Evolutionary conservation across 257 asterid species (phyloP), one percentile per base, ranked within the genome.

Genomic region (Galeopsis tetrahit): DNA sequence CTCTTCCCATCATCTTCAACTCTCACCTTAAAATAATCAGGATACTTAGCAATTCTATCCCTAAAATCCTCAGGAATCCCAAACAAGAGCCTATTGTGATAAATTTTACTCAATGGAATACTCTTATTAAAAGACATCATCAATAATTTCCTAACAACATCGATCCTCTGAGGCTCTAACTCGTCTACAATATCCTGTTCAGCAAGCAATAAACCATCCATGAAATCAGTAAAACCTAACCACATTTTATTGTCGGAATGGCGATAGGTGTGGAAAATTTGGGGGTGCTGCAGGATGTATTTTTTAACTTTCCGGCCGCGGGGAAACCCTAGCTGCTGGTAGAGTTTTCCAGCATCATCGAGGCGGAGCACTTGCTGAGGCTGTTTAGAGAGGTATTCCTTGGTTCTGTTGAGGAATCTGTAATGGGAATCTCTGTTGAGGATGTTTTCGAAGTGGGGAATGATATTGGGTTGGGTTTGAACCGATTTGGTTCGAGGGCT

Each of bases 61-160:
- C 99, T 80, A 63, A 95, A 85, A 87, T 92, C 90, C 64, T 87
- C 97, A 0, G 95, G 86, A 21, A 95, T 84, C 9, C 99, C 99
- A 62, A 94, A 90, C 64, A 95, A 63, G 53, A 81, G 81, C 77
- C 98, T 73, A 57, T 87, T 87, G 77, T 92, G 99, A 72, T 92
- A 85, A 48, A 95, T 85, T 68, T 83, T 95, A 64, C 98, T 92
- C 73, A 95, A 57, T 1, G 89, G 85, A 21, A 95, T 90, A 53
- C 91, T 78, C 67, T 86, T 86, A 66, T 86, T 70, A 7, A 75
- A 82, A 0, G 96, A 88, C 93, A 94, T 91, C 97, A 94, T 94
- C 65, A 94, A 65, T 63, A 94, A 77, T 61, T 91, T 94, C 69
- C 95, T 77, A 17, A 94, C 92, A 7, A 82, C 89, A 13, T 63